A percentile compares a stretch with the other conserved stretches of the same genome.
Conservation (phyloP, 2,329 filamentous ascomycete genomes). For the Lachnellula suecica region DNA sequence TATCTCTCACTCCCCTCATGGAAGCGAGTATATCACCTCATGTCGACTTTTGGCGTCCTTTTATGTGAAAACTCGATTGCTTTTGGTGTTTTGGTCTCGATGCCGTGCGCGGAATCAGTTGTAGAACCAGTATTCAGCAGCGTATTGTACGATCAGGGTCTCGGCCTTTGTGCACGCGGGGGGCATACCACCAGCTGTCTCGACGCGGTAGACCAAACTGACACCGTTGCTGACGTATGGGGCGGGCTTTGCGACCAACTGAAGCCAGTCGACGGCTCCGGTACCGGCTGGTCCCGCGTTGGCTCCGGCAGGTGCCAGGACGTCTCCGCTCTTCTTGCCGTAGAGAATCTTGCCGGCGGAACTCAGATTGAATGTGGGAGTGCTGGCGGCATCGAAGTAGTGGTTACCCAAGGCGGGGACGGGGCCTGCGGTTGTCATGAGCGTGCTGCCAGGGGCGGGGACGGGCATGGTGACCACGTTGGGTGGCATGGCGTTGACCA, state of each 20-base stretch:
- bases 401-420: conserved; percentile 26
- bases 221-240: conserved; percentile 21
- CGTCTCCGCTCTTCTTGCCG: conserved; percentile 20
- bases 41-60: neutral
- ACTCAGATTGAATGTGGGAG: conserved; percentile 29
- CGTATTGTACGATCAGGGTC: conserved; percentile 24
- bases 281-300: conserved; percentile 23
- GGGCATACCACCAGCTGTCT: conserved; percentile 28
- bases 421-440: neutral
- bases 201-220: conserved; percentile 28
- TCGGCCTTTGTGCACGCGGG: conserved; percentile 17
- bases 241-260: conserved; percentile 22
- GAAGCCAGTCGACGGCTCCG: conserved; percentile 32
- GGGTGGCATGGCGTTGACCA: conserved; percentile 19
- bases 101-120: conserved; percentile 4
- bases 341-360: conserved; percentile 20
- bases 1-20: neutral
- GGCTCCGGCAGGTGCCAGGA: conserved; percentile 24
- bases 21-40: too few species aligned
- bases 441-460: conserved; percentile 4
- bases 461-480: conserved; percentile 20
- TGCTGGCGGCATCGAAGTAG: conserved; percentile 28
- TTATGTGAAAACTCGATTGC: too few species aligned
- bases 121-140: conserved; percentile 32
- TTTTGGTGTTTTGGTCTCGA: too few species aligned